phyloP scores from a whole-genome alignment of 441 rosid species.

The Arabidopsis hybrid region DNA sequence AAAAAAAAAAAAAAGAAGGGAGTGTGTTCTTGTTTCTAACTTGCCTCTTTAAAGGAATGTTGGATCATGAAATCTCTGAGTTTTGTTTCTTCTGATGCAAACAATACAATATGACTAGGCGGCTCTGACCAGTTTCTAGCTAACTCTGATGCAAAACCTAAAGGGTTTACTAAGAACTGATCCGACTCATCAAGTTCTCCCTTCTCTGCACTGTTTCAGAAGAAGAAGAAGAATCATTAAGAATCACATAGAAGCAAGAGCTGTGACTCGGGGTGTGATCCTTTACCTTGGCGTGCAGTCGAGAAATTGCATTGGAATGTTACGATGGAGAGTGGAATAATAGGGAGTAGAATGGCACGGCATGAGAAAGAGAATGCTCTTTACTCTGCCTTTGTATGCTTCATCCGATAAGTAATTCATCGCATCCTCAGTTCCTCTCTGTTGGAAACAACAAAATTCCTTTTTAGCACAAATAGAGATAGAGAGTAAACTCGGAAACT shows the following conservation, averaged over 20 bases:
- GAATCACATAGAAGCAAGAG: slow-evolving; percentile 24
- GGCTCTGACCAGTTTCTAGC: slow-evolving; percentile 60
- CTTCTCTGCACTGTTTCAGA: slow-evolving; percentile 60
- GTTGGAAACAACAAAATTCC: too few species aligned
- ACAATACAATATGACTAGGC: slow-evolving; percentile 79
- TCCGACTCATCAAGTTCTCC: slow-evolving; percentile 71
- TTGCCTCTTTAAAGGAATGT: too few species aligned
- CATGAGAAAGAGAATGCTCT: slow-evolving; percentile 50
- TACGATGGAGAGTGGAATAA: slow-evolving; percentile 72
- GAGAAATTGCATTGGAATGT: slow-evolving; percentile 76
- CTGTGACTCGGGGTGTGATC: neutral
- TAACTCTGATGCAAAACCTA: slow-evolving; percentile 59
- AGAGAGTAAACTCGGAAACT: neutral
- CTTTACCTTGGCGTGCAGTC: slow-evolving; percentile 86
- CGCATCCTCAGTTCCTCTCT: slow-evolving; percentile 72
- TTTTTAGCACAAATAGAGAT: neutral
- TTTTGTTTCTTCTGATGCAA: slow-evolving; percentile 66
- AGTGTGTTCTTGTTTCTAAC: too few species aligned
- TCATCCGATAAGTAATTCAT: slow-evolving; percentile 79
- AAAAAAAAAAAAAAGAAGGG: neutral
- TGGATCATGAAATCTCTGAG: too few species aligned
- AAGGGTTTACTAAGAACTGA: slow-evolving; percentile 72
- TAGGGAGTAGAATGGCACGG: slow-evolving; percentile 97
- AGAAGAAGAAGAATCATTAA: slow-evolving; percentile 11
- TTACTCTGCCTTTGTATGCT: slow-evolving; percentile 40